Evolutionary conservation across 176 grass and related monocot species (phyloP), one percentile per base, ranked within the genome.

Genomic region (Rhynchospora pubera): DNA sequence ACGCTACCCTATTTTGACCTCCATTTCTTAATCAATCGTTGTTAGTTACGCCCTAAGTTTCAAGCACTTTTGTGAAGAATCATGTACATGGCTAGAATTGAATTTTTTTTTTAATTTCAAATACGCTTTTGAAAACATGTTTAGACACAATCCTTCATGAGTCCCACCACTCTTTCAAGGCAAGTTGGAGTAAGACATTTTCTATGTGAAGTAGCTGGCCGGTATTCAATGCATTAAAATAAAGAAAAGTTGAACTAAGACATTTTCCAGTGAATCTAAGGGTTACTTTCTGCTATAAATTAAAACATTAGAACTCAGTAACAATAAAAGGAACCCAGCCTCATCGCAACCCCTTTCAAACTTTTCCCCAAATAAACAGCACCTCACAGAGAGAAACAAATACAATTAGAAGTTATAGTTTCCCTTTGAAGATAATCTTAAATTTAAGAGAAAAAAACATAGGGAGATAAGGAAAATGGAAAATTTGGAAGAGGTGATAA

Each of bases 381-480:
- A 51, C 43, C 70, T 51, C 72, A 77, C 10, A 39, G 23, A 57
- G n/a, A n/a, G 22, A 77, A 56, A 56, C 45, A 77, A 34, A 79
- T 61, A 30, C 15, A 4, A 78, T 23, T 30, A 16, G 30, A 58
- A 1, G n/a, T 9, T 19, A 44, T n/a, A 44, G 16, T n/a, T 21
- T 46, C 6, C 42, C 18, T 42, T 16, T 70, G 5, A 45, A 44
- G 66, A 6, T n/a, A 43, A 57, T 23, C 23, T 78, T 55, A 42
- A 58, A 52, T 7, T 11, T 7, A 11, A 24, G 10, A 62, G 22
- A 6, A n/a, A n/a, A n/a, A 14, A 58, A 58, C 21, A 28, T 21
- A 63, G 61, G n/a, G n/a, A n/a, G n/a, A n/a, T n/a, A n/a, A n/a
- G n/a, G 30, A 67, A 67, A 79, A 79, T 79, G 77, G 77, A 60